Conservation (phyloP, 495 filamentous ascomycete genomes). For the Xylona heveae region DNA sequence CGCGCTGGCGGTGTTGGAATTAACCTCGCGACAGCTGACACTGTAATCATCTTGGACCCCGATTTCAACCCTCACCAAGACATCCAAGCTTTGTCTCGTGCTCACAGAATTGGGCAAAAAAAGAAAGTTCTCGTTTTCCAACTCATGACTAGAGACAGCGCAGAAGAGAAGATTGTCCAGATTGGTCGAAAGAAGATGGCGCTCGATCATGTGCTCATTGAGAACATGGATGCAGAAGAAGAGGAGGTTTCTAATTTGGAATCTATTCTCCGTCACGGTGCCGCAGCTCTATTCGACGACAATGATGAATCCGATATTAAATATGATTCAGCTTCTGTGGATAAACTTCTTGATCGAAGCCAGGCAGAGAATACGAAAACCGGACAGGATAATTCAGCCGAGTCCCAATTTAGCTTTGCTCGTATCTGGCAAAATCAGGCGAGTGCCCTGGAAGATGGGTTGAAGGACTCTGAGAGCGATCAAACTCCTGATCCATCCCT, state of each 20-base stretch:
- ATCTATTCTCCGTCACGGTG: constrained; percentile 74
- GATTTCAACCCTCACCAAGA: constrained; percentile 99
- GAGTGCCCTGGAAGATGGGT: constrained; percentile 33
- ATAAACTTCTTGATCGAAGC: constrained; percentile 73
- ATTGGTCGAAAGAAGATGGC: constrained; percentile 91
- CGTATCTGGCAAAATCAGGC: constrained; percentile 81
- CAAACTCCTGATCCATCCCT: constrained; percentile 32
- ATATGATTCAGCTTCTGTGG: constrained; percentile 64
- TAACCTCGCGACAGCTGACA: constrained; percentile 92
- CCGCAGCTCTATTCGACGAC: constrained; percentile 65
- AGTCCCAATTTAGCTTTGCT: constrained; percentile 74
- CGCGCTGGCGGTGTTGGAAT: constrained; percentile 92
- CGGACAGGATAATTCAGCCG: constrained; percentile 33
- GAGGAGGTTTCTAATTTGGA: constrained; percentile 58
- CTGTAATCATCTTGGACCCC: constrained; percentile 93
- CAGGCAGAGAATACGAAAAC: constrained; percentile 50
- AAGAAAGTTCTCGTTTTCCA: constrained; percentile 93
- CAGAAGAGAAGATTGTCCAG: constrained; percentile 91
- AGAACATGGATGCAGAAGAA: constrained; percentile 64
- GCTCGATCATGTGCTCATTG: constrained; percentile 81
- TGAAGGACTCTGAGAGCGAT: constrained; percentile 31
- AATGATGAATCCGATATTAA: constrained; percentile 39
- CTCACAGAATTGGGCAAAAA: constrained; percentile 87
- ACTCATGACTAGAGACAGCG: constrained; percentile 67
- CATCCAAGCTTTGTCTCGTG: constrained; percentile 82